Percentiles rank a stretch among this genome's conserved stretches.
phyloP scores from a whole-genome alignment of 305 asterid species.

The Solanum hybrid region DNA sequence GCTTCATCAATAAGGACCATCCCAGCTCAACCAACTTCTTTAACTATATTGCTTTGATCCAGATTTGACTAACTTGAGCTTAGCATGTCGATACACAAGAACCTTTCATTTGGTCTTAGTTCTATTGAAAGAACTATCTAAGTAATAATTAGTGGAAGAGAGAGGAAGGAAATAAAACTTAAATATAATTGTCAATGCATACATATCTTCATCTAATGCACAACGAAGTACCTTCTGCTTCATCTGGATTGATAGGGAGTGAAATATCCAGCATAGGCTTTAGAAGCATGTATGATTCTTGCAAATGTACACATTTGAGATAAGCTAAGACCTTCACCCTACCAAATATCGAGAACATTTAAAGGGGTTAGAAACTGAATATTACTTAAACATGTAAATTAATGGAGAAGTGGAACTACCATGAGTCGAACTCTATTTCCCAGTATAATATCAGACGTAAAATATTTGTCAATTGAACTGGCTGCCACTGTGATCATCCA shows the following conservation, averaged over 20 bases:
- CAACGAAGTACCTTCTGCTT: slow-evolving; percentile 71
- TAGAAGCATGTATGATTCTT: slow-evolving; percentile 59
- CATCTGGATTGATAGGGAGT: slow-evolving; percentile 99
- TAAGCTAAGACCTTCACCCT: slow-evolving; percentile 81
- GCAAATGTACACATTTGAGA: slow-evolving; percentile 37
- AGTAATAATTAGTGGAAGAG: slow-evolving; percentile 52
- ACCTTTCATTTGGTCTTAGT: slow-evolving; percentile 72
- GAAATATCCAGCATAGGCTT: slow-evolving; percentile 77
- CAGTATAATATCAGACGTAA: slow-evolving; percentile 54
- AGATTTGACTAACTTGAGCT: slow-evolving; percentile 81
- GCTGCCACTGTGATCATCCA: slow-evolving; percentile 94
- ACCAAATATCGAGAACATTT: not conserved
- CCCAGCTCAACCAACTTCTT: slow-evolving; percentile 80
- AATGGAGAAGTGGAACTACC: slow-evolving; percentile 24
- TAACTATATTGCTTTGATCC: slow-evolving; percentile 58
- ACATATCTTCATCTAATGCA: slow-evolving; percentile 16
- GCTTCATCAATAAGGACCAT: slow-evolving; percentile 83
- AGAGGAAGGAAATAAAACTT: slow-evolving; percentile 15
- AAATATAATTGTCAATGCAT: not conserved
- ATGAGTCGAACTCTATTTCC: slow-evolving; percentile 54
- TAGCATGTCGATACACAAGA: slow-evolving; percentile 69
- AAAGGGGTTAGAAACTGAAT: not conserved
- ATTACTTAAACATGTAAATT: not conserved
- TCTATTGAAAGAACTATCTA: slow-evolving; percentile 81
- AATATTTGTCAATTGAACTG: slow-evolving; percentile 73